Evolutionary conservation across 768 basidiomycete genomes (phyloP), one percentile per base, ranked within the genome.

Genomic region (Omphalotus guepiniiformis): DNA sequence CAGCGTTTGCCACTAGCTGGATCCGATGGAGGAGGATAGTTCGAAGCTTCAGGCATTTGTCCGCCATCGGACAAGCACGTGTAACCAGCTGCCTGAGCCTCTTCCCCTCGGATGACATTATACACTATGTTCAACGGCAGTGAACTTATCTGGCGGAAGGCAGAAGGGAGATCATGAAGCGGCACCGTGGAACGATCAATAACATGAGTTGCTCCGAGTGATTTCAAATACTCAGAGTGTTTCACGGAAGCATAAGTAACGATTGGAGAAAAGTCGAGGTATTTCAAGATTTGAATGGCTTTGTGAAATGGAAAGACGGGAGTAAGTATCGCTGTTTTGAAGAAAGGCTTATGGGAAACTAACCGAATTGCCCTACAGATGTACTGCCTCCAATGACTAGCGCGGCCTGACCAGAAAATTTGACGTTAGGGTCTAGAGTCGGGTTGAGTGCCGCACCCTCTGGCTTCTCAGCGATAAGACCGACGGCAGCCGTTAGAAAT

Each of bases 201-300:
- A n/a, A 76, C 59, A 28, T 69, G 50, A 1, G 73, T 71, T 5
- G 68, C 73, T 8, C 74, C 71, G 18, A 72, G 53, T 3, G 56
- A 62, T 51, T 66, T 62, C 21, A 74, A 64, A 15, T 50, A 45
- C 0, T 54, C 48, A 26, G 61, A 37, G 40, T 71, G 61, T 11
- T 60, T 53, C 4, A 53, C 47, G 13, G 67, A 69, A 0, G 73
- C 63, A 1, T 64, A 73, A 13, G 66, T 56, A 6, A 75, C 71
- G 42, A 73, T 70, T 3, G 46, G 23, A 38, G 22, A 36, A 38
- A 39, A 47, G 11, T 27, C 35, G 23, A 47, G 37, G 16, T 47
- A 47, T 39, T 39, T 38, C 15, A 23, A 32, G 3, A 47, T 39
- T 32, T 47, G 46, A 23, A 47, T 47, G 2, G 46, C 46, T 47